Percentiles rank a stretch among this genome's conserved stretches.
Evolutionary conservation across 805 yeast species (phyloP).

Genomic region (Nakazawaea peltata): DNA sequence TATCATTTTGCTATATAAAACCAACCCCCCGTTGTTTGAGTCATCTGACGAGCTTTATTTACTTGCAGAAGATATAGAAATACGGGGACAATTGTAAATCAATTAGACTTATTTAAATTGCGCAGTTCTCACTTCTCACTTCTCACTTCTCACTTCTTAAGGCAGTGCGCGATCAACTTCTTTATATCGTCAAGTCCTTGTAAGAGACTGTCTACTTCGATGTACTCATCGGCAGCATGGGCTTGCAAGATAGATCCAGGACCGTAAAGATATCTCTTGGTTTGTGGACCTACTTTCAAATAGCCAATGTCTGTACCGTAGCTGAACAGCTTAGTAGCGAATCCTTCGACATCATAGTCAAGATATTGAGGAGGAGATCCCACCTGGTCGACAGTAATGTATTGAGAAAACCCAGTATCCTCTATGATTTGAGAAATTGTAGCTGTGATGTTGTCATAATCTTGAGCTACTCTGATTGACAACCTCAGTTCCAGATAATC

Average conservation of each 20-base stretch:
- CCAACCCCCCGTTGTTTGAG: conserved; percentile 24
- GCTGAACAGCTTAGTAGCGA: conserved; percentile 23
- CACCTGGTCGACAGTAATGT: not conserved
- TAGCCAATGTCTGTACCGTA: conserved; percentile 39
- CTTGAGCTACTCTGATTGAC: conserved; percentile 45
- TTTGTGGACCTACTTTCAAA: conserved; percentile 20
- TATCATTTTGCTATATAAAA: conserved; percentile 16
- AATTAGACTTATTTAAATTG: not conserved
- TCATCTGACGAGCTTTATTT: conserved; percentile 15
- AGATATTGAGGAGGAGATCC: conserved; percentile 13
- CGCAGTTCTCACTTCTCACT: no score
- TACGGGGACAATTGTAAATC: conserved; percentile 15
- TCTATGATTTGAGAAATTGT: not conserved
- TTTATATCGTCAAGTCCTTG: conserved; percentile 49
- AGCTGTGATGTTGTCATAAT: conserved; percentile 5
- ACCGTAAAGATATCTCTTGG: conserved; percentile 50
- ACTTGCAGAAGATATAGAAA: conserved; percentile 23
- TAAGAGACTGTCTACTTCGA: conserved; percentile 36
- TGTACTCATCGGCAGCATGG: conserved; percentile 49
- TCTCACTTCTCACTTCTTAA: not conserved
- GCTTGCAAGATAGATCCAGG: conserved; percentile 61
- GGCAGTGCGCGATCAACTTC: conserved; percentile 22
- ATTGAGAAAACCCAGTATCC: not conserved
- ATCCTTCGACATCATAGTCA: conserved; percentile 27
- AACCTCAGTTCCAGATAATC: conserved; percentile 43